phyloP scores from a whole-genome alignment of 2,329 filamentous ascomycete genomes.

The Periconia macrospinosa region DNA sequence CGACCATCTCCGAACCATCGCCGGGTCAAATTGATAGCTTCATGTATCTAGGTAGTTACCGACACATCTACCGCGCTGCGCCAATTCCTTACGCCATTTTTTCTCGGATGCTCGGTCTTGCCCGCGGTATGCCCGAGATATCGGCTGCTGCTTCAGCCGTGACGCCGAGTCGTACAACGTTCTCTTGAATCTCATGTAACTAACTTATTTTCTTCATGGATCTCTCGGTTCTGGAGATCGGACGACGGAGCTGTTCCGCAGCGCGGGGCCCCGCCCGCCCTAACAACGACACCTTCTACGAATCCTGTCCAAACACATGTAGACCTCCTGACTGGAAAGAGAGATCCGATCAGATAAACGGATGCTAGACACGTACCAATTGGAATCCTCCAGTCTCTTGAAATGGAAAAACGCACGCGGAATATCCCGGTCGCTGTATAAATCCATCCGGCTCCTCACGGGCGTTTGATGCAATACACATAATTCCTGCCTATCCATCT shows the following conservation, averaged over 20 bases:
- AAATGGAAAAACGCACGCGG: no score
- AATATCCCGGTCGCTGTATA: no score
- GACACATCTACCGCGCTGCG: background rate
- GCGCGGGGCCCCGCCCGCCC: background rate
- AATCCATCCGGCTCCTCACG: no score
- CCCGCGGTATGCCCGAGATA: background rate
- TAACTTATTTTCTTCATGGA: background rate
- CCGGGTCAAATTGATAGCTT: background rate
- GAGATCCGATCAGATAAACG: no score
- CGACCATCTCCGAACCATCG: background rate
- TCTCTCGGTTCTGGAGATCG: background rate
- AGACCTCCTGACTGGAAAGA: no score
- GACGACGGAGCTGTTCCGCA: slow-evolving; percentile 1
- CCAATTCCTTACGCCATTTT: background rate
- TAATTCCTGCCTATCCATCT: no score
- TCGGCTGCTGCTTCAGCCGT: background rate
- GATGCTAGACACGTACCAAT: no score
- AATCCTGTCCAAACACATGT: no score
- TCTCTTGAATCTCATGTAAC: background rate
- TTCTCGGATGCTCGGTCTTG: background rate
- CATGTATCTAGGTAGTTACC: background rate
- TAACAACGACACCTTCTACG: no score
- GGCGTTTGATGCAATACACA: no score
- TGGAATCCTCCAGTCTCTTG: no score
- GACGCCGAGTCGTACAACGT: no score